A percentile compares a stretch with the other conserved stretches of the same genome.
Evolutionary conservation across 1,139 yeast species (phyloP).

Genomic region (Pichia sp.): DNA sequence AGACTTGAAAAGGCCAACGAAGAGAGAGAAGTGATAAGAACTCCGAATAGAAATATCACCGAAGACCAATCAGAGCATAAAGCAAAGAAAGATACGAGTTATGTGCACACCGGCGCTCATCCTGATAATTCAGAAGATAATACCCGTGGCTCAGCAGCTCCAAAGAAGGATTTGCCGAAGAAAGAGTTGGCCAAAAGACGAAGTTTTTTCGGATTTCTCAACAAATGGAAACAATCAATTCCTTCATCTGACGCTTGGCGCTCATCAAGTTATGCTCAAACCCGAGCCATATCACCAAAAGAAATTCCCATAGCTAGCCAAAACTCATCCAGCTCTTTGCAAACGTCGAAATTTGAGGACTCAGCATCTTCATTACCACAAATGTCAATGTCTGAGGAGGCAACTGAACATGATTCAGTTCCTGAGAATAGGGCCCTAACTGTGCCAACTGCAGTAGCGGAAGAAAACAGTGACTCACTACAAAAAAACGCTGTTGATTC

Average conservation of each 20-base stretch:
- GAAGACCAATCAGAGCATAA: neutral
- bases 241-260: neutral
- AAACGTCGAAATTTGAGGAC: too few species aligned
- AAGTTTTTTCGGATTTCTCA: constrained; percentile 12
- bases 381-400: too few species aligned
- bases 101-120: neutral
- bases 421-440: too few species aligned
- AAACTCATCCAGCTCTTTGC: neutral
- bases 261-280: neutral
- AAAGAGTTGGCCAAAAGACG: constrained; percentile 1
- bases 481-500: too few species aligned
- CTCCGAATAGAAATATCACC: neutral
- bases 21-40: neutral
- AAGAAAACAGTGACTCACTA: too few species aligned
- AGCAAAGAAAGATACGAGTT: neutral
- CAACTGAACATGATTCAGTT: too few species aligned
- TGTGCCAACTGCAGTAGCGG: too few species aligned
- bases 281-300: neutral
- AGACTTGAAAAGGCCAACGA: neutral
- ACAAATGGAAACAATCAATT: neutral
- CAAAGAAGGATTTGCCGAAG: neutral
- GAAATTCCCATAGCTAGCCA: neutral
- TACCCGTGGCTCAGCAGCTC: neutral
- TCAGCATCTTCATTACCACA: too few species aligned
- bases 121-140: neutral